A percentile compares a stretch with the other conserved stretches of the same genome.
Conservation (phyloP, 2,329 filamentous ascomycete species). For the Colletotrichum trifolii region DNA sequence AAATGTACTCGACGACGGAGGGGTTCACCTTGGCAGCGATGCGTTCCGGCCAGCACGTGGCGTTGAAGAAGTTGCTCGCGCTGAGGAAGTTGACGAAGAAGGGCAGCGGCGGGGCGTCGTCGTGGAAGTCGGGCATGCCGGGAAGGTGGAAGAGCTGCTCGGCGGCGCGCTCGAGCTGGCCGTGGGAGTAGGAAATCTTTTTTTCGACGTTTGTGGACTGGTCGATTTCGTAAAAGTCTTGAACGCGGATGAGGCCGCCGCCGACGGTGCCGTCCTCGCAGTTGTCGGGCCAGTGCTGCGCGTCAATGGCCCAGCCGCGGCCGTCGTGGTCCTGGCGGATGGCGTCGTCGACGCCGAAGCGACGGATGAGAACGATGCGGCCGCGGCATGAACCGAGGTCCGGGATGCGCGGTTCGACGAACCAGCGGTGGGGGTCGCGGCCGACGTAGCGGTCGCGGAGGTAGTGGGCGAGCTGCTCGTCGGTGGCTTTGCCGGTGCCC, state of each 20-base stretch:
- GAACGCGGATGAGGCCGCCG: slow-evolving; percentile 82
- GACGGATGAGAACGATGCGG: slow-evolving; percentile 84
- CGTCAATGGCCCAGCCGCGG: slow-evolving; percentile 69
- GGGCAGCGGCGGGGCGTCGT: slow-evolving; percentile 57
- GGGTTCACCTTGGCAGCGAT: slow-evolving; percentile 92
- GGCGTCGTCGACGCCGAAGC: slow-evolving; percentile 75
- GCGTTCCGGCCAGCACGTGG: slow-evolving; percentile 91
- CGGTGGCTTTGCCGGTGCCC: slow-evolving; percentile 82
- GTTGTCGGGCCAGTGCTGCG: slow-evolving; percentile 85
- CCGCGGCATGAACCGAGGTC: slow-evolving; percentile 82
- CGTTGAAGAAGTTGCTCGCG: slow-evolving; percentile 94
- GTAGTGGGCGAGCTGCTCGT: slow-evolving; percentile 80
- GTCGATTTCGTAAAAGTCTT: slow-evolving; percentile 93
- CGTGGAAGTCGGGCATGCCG: slow-evolving; percentile 41
- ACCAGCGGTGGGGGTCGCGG: slow-evolving; percentile 71
- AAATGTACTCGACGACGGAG: slow-evolving; percentile 72
- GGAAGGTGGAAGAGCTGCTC: slow-evolving; percentile 60
- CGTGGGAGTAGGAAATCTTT: slow-evolving; percentile 80
- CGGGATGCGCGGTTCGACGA: slow-evolving; percentile 80
- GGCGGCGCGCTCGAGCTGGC: slow-evolving; percentile 80
- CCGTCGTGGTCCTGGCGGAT: slow-evolving; percentile 61
- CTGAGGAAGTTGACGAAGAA: slow-evolving; percentile 92
- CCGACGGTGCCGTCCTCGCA: slow-evolving; percentile 78
- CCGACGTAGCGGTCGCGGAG: slow-evolving; percentile 78
- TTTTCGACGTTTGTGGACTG: slow-evolving; percentile 79